phyloP scores from a whole-genome alignment of 2,329 filamentous ascomycete genomes.

The Fusarium sp. region DNA sequence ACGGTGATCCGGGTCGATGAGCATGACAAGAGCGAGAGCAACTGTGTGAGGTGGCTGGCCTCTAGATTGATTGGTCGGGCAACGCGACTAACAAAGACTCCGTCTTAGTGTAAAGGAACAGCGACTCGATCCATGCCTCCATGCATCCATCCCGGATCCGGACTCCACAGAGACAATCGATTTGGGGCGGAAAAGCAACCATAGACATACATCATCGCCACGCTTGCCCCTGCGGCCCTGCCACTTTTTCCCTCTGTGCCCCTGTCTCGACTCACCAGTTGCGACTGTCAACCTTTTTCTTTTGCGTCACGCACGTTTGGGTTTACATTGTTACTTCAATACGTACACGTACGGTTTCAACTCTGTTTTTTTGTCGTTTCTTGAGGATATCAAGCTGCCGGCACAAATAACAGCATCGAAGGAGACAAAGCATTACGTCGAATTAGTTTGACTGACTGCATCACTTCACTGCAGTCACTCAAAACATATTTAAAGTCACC shows the following conservation, averaged over 20 bases:
- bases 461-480: conserved; percentile 26
- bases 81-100: conserved; percentile 49
- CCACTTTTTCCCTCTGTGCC: conserved; percentile 46
- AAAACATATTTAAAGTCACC: conserved; percentile 21
- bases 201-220: conserved; percentile 54
- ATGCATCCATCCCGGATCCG: conserved; percentile 55
- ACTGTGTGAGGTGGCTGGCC: conserved; percentile 46
- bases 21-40: conserved; percentile 41
- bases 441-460: conserved; percentile 23
- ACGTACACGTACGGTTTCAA: conserved; percentile 21
- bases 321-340: conserved; percentile 12
- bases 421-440: conserved; percentile 8
- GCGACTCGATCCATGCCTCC: conserved; percentile 46
- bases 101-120: conserved; percentile 43
- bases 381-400: conserved; percentile 17
- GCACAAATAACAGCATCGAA: conserved; percentile 16
- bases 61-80: conserved; percentile 46
- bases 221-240: conserved; percentile 50
- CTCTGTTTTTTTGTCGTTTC: conserved; percentile 28
- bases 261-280: conserved; percentile 44
- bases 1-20: conserved; percentile 41
- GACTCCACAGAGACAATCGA: conserved; percentile 53
- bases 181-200: conserved; percentile 53
- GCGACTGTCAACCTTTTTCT: conserved; percentile 38
- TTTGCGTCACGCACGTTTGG: conserved; percentile 35